A percentile compares a stretch with the other conserved stretches of the same genome.
These are phyloP conservation scores for Podosphaera xanthii DNA, from an alignment of 2,329 filamentous ascomycete species.

Conservation along the genomic window DNA sequence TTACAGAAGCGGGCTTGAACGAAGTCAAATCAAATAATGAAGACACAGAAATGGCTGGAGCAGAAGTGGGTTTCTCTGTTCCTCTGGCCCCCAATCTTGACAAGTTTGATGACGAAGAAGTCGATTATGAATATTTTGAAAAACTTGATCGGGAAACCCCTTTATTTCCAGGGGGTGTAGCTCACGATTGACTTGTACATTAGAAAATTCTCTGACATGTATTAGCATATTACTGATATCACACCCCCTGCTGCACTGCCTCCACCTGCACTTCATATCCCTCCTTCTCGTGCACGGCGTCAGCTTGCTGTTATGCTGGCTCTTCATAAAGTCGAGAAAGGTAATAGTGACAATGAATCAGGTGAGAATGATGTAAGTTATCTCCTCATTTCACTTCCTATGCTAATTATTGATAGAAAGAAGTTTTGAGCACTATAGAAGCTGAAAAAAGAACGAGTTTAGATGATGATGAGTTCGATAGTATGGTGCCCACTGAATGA, in stretches of 20 bases:
- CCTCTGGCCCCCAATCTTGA: constrained; percentile 17
- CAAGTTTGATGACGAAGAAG: constrained; percentile 17
- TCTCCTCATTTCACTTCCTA: not conserved
- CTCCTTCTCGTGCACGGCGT: constrained; percentile 64
- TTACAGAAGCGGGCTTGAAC: constrained; percentile 63
- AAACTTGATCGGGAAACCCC: constrained; percentile 17
- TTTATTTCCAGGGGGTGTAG: constrained; percentile 25
- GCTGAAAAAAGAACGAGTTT: constrained; percentile 16
- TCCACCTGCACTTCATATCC: constrained; percentile 60
- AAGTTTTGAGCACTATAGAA: constrained; percentile 11
- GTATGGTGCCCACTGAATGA: no score
- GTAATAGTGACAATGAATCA: constrained; percentile 13
- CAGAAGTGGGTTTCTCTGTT: constrained; percentile 32
- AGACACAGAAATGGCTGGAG: constrained; percentile 53
- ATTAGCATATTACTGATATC: constrained; percentile 8
- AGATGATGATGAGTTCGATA: constrained; percentile 15
- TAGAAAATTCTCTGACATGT: constrained; percentile 5
- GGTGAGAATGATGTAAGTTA: constrained; percentile 13
- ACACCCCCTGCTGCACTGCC: constrained; percentile 37
- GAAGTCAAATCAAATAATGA: constrained; percentile 88
- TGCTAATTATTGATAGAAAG: not conserved
- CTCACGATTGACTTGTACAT: constrained; percentile 28
- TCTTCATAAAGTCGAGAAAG: constrained; percentile 25
- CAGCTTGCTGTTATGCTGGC: constrained; percentile 78
- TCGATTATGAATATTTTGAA: constrained; percentile 18